Evolutionary conservation across 306 rosid genomes (phyloP).

Genomic region (Quercus alba): DNA sequence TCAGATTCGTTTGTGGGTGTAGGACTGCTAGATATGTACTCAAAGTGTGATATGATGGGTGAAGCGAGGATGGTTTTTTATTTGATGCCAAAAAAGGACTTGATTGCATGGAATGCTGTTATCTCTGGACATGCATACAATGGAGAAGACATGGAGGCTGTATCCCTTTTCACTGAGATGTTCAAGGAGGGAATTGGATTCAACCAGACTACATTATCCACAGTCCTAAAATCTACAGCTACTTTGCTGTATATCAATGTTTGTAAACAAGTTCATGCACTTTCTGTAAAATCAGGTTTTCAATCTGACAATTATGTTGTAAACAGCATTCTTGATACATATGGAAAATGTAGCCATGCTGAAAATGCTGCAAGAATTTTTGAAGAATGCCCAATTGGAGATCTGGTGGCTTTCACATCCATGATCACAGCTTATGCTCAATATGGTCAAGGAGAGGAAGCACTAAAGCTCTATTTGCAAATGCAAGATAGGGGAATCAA

Average conservation of each 20-base stretch:
- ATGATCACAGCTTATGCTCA: slow-evolving; percentile 87
- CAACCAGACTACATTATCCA: slow-evolving; percentile 74
- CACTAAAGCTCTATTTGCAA: slow-evolving; percentile 68
- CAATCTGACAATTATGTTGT: slow-evolving; percentile 57
- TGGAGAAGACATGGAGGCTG: slow-evolving; percentile 62
- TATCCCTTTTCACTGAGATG: slow-evolving; percentile 51
- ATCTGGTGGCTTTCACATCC: slow-evolving; percentile 86
- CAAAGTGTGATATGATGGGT: slow-evolving; percentile 64
- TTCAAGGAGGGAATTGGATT: slow-evolving; percentile 51
- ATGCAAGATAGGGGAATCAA: slow-evolving; percentile 55
- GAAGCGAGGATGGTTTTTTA: slow-evolving; percentile 65
- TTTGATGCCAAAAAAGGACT: slow-evolving; percentile 54
- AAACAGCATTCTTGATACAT: slow-evolving; percentile 83
- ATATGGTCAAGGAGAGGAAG: slow-evolving; percentile 75
- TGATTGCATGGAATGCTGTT: slow-evolving; percentile 75
- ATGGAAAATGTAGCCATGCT: slow-evolving; percentile 65
- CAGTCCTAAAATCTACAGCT: slow-evolving; percentile 77
- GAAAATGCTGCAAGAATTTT: slow-evolving; percentile 62
- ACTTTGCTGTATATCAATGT: slow-evolving; percentile 46
- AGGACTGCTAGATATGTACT: slow-evolving; percentile 80
- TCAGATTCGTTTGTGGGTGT: slow-evolving; percentile 62
- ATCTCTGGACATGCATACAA: slow-evolving; percentile 65
- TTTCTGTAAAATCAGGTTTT: slow-evolving; percentile 73
- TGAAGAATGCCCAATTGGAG: slow-evolving; percentile 62
- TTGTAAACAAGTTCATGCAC: slow-evolving; percentile 63